Base-by-base conservation (phyloP, 1,139 yeast species). In the Taphrina deformans region DNA sequence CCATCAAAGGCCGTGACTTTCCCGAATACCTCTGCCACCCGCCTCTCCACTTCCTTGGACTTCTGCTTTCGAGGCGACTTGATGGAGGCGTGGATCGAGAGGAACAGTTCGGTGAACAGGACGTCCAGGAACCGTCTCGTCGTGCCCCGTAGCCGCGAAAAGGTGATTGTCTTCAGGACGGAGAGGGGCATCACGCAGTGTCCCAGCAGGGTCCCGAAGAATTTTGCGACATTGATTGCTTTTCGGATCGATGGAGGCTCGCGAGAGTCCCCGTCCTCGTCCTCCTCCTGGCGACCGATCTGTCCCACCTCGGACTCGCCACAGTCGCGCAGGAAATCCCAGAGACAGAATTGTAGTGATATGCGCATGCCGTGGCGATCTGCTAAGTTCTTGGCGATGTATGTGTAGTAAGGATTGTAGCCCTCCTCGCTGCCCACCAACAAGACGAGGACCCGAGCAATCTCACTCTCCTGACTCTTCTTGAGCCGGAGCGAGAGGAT, bases 371-470 rank as follows among this genome's bases (percentile, higher is more conserved):
- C 80, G 66, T 82, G 84, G 69, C 88, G 89, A 44, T 85, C 82
- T 44, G 80, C 83, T 18, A 92, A 75, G 71, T 89, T 89, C 53
- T 82, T 80, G 0, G 96, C 96, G 35, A 95, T 82, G 14, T 88
- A 77, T 0, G 93, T 89, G 75, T 95, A 95, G 74, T 88, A 95
- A 1, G 98, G 98, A 72, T 95, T 95, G 79, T 89, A 92, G 0
- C 83, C 83, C 38, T 87, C 84, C 75, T 95, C 99, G 70, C 87
- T 83, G 1, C 88, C 83, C 23, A 92, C 85, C 77, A 99, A 93
- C 73, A 92, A 97, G 60, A 90, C 76, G 50, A 93, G 75, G 5
- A 95, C 92, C 65, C 85, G 82, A 1, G 98, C 96, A 38, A 93
- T 88, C 72, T 95, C 99, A 60, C 90, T 79, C 71, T 88, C 88